phyloP scores from a whole-genome alignment of 148 eudicot genomes.

The Selenicereus undatus region DNA sequence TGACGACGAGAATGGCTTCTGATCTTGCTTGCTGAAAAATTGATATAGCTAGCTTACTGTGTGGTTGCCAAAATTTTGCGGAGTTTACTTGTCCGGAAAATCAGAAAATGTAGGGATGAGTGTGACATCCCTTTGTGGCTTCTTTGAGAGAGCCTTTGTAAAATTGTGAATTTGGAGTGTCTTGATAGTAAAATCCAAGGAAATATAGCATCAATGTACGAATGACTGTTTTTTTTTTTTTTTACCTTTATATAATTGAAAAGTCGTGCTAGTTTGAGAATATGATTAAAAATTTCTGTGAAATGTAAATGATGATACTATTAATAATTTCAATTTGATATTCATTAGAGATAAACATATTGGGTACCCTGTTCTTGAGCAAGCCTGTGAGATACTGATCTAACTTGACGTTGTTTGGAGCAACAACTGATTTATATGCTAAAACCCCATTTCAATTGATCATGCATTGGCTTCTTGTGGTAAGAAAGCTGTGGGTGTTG shows the following conservation, averaged over 20 bases:
- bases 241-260: background rate
- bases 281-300: no score
- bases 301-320: no score
- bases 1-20: slow-evolving; percentile 21
- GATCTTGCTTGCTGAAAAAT: background rate
- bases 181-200: background rate
- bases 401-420: background rate
- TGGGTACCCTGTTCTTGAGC: background rate
- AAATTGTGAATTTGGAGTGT: background rate
- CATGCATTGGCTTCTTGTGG: background rate
- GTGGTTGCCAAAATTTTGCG: background rate
- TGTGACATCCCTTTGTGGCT: background rate
- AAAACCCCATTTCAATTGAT: background rate
- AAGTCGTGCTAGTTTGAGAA: background rate
- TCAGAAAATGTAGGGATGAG: background rate
- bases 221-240: no score
- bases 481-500: background rate
- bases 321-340: no score
- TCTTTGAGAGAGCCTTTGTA: background rate
- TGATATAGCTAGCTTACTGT: background rate
- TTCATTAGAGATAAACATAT: no score
- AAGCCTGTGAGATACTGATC: background rate
- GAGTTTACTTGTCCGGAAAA: background rate
- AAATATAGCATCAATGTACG: background rate
- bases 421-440: background rate